phyloP scores from a whole-genome alignment of 352 stramenopile genomes.

The Phytophthora fragariaefolia region DNA sequence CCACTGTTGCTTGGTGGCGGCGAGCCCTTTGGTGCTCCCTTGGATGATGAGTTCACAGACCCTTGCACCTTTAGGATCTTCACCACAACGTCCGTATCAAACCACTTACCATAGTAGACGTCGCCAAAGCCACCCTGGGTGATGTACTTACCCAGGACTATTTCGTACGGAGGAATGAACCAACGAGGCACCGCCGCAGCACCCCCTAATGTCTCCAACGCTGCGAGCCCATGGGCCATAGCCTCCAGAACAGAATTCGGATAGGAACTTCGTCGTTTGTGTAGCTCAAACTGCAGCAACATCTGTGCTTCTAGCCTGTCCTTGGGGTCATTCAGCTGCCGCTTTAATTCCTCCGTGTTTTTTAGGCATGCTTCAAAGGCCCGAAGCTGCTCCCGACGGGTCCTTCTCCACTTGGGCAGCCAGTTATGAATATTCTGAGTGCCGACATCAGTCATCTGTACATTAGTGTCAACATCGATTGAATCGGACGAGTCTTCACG shows the following conservation, averaged over 20 bases:
- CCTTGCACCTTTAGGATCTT: slow-evolving; percentile 30
- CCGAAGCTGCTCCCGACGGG: slow-evolving; percentile 28
- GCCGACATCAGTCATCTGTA: slow-evolving; percentile 1
- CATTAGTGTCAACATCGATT: slow-evolving; percentile 4
- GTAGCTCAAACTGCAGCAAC: slow-evolving; percentile 36
- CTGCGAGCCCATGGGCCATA: slow-evolving; percentile 19
- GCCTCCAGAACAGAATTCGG: slow-evolving; percentile 27
- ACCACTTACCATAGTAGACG: slow-evolving; percentile 40
- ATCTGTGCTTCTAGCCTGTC: slow-evolving; percentile 29
- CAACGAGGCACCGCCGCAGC: slow-evolving; percentile 31
- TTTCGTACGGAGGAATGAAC: slow-evolving; percentile 41
- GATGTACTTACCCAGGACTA: slow-evolving; percentile 27
- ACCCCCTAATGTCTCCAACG: slow-evolving; percentile 13
- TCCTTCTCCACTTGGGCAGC: slow-evolving; percentile 26
- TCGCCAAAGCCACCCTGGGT: slow-evolving; percentile 25
- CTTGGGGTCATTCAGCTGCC: slow-evolving; percentile 19
- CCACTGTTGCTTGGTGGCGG: slow-evolving; percentile 12
- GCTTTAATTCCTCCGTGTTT: slow-evolving; percentile 9
- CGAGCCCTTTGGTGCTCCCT: neutral
- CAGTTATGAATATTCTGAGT: slow-evolving; percentile 28
- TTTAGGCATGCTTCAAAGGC: slow-evolving; percentile 29
- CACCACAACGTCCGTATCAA: slow-evolving; percentile 39
- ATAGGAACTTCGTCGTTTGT: slow-evolving; percentile 34
- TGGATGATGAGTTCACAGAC: neutral
- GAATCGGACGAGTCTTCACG: slow-evolving; percentile 18